Base-by-base conservation (phyloP, 306 rosid genomes). In the Nissolia schottii region DNA sequence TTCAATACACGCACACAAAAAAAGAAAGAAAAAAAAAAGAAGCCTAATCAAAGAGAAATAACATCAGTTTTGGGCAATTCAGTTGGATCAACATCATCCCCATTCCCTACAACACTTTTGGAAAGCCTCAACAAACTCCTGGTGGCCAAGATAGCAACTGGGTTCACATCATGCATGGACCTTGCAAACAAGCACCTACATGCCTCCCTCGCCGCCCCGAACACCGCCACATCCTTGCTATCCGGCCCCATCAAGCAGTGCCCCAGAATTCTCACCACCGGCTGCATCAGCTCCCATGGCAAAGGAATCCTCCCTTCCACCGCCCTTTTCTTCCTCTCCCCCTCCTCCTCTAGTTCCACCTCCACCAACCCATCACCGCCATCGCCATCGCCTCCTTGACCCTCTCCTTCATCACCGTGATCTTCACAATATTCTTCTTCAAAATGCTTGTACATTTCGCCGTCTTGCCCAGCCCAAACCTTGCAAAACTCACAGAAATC, bases 281-380 rank as follows among this genome's bases (percentile, higher is more conserved):
- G 97, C 22, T 89, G 92, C 48, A 89, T 27, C 71, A 90, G 31
- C 48, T 93, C 98, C 87, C 92, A 90, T 5, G 89, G 88, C 40
- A 93, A 16, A 1, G 91, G 84, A 74, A 90, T 84, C 62, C 90
- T 85, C 6, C 93, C 89, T 46, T 75, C 83, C 3, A 11, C 15
- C 41, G 4, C 3, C 1, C 8, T 50, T 1, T 0, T 15, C 9
- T 15, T 3, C 14, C 1, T 27, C 10, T n/a, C 7, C 20, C 7
- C n/a, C 57, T 9, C 9, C 40, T 5, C 43, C 43, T n/a, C n/a
- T n/a, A 37, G 11, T 9, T 37, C 13, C 43, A 11, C 14, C 3
- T 37, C 43, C 10, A 45, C 51, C 51, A 6, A 5, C 51, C 15
- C 19, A 4, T 16, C 51, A 45, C 41, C 64, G 15, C 22, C 63